Conservation (phyloP, 1,139 yeast genomes). For the Hyphopichia burtonii region DNA sequence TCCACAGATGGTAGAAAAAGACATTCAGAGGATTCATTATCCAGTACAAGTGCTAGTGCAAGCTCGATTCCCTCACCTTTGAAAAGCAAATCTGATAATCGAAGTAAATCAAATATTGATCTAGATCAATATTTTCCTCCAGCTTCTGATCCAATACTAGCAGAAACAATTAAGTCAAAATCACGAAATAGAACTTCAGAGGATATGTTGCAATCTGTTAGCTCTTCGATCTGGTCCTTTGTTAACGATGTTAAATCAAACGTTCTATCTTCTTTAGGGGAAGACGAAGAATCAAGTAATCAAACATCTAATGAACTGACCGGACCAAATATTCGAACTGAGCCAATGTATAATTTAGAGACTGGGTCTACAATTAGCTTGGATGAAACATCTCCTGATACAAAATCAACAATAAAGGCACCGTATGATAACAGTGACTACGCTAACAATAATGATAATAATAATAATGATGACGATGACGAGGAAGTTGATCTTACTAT, state of each 20-base stretch:
- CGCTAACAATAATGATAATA: slow-evolving; percentile 4
- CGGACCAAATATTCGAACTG: background rate
- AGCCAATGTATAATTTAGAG: slow-evolving; percentile 24
- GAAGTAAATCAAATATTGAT: slow-evolving; percentile 11
- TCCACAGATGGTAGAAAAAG: slow-evolving; percentile 1
- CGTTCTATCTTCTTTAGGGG: slow-evolving; percentile 36
- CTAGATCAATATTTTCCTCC: slow-evolving; percentile 10
- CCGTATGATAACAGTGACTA: no score
- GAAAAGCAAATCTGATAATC: slow-evolving; percentile 18
- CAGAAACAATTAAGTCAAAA: background rate
- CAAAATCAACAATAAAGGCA: slow-evolving; percentile 1
- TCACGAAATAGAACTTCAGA: slow-evolving; percentile 15
- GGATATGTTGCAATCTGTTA: slow-evolving; percentile 43
- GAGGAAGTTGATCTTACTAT: slow-evolving; percentile 27
- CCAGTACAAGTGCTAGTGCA: slow-evolving; percentile 20
- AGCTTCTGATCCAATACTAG: background rate
- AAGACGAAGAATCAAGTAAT: slow-evolving; percentile 16
- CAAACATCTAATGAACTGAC: background rate
- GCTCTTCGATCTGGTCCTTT: slow-evolving; percentile 46
- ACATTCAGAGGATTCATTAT: slow-evolving; percentile 26
- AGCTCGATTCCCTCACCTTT: slow-evolving; percentile 21
- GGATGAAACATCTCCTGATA: slow-evolving; percentile 5
- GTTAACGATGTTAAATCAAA: slow-evolving; percentile 44
- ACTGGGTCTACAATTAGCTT: slow-evolving; percentile 27
- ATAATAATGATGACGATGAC: slow-evolving; percentile 16